Evolutionary conservation across 2,329 filamentous ascomycete species (phyloP).

Genomic region (Colletotrichum abscissum): DNA sequence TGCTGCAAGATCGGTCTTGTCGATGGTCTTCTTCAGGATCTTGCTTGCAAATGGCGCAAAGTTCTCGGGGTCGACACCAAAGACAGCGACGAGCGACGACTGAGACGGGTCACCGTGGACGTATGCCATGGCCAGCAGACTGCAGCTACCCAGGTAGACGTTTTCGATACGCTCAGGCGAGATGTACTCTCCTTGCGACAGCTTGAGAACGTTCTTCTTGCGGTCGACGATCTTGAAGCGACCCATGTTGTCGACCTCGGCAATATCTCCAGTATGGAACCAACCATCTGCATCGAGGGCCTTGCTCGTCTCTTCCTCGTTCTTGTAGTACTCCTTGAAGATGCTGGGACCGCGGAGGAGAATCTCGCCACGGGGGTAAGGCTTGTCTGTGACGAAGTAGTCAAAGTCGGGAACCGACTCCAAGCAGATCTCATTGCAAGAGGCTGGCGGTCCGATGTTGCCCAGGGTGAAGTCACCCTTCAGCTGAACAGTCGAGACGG

Average conservation of each 20-base stretch:
- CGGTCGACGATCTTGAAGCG: conserved; percentile 95
- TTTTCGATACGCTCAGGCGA: conserved; percentile 98
- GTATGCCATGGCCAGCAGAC: conserved; percentile 82
- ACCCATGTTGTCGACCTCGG: conserved; percentile 83
- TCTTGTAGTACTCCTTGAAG: conserved; percentile 91
- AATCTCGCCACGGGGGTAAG: conserved; percentile 89
- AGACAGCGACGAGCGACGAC: conserved; percentile 84
- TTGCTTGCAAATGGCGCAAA: conserved; percentile 87
- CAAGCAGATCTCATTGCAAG: conserved; percentile 80
- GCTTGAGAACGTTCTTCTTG: conserved; percentile 99
- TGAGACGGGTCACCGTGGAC: conserved; percentile 92
- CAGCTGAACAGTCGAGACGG: conserved; percentile 77
- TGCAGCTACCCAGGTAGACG: conserved; percentile 85
- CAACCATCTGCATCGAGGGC: conserved; percentile 88
- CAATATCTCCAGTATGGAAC: conserved; percentile 97
- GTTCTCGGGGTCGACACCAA: conserved; percentile 85
- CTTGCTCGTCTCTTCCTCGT: conserved; percentile 87
- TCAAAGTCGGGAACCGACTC: conserved; percentile 94
- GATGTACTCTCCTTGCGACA: conserved; percentile 97
- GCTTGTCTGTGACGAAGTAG: conserved; percentile 88
- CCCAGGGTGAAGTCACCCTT: conserved; percentile 78
- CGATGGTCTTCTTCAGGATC: conserved; percentile 76
- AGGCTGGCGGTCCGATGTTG: conserved; percentile 81
- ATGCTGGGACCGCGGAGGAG: conserved; percentile 83
- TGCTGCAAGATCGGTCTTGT: conserved; percentile 71